Evolutionary conservation across 805 yeast genomes (phyloP), one percentile per base, ranked within the genome.

Genomic region (Metschnikowia baotianmanensis): DNA sequence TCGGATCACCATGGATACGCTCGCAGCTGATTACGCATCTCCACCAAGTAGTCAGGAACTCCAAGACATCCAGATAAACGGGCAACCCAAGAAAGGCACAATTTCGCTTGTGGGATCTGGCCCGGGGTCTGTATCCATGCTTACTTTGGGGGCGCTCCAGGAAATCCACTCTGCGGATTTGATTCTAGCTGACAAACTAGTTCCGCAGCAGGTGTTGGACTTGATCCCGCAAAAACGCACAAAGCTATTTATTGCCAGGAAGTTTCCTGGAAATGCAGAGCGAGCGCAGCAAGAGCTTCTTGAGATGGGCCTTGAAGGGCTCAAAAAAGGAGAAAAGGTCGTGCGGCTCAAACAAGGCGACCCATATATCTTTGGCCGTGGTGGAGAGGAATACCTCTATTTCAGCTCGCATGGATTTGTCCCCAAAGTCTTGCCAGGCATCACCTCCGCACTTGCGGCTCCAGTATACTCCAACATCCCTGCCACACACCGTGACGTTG

Each of bases 231-330:
- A 74, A 22, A 71, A 72, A 22, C 46, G 67, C 21, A 86, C 95
- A 1, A 82, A 81, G 32, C 69, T 83, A 4, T 88, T 85, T 58
- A 89, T 91, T 44, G 98, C 98, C 2, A 75, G 88, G 29, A 91
- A 91, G 61, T 91, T 89, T 65, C 98, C 98, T 2, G 98, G 98
- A 1, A 91, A 91, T 59, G 97, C 98, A 1, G 96, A 89, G 55
- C 76, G 76, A 34, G 98, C 98, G 0, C 98, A 91, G 62, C 76
- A 84, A 45, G 96, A 91, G 61, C 71, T 91, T 31, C 65, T 88
- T 24, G 67, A 72, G n/a, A 59, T 82, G 48, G 97, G 96, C 0
- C 63, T 91, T 13, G 74, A 72, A 24, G 83, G 81, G 0, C 60
- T 88, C 19, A 49, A 69, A 20, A 61, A 72, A 37, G 96, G 96